A percentile compares a stretch with the other conserved stretches of the same genome.
Evolutionary conservation across 306 rosid species (phyloP).

Genomic region (Notholithocarpus densiflorus): DNA sequence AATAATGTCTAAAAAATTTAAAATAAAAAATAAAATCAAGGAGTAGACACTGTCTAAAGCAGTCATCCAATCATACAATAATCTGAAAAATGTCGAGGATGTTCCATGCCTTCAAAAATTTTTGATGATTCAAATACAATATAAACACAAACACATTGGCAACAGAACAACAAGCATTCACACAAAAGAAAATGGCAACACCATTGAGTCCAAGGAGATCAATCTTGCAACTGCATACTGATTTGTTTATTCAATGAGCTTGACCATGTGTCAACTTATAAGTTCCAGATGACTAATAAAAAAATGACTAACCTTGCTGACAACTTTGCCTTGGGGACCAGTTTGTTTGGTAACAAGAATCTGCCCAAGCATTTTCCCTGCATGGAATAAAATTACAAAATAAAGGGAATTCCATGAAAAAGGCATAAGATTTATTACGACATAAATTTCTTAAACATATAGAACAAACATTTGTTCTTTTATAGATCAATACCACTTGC

Average conservation of each 20-base stretch:
- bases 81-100: too few relatives aligned
- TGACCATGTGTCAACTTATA: neutral
- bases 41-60: too few relatives aligned
- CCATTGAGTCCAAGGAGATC: neutral
- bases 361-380: constrained; percentile 98
- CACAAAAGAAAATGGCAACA: neutral
- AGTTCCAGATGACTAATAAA: constrained; percentile 10
- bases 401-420: neutral
- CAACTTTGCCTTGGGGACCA: constrained; percentile 92
- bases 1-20: too few relatives aligned
- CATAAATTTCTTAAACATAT: neutral
- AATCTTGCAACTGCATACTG: neutral
- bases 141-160: neutral
- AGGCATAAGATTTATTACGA: neutral
- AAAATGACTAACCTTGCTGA: constrained; percentile 72
- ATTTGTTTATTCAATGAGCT: constrained; percentile 6
- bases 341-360: constrained; percentile 96
- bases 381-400: constrained; percentile 16
- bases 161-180: neutral
- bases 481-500: neutral
- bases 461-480: neutral
- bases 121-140: neutral
- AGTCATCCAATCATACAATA: too few relatives aligned
- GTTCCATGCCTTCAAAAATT: too few relatives aligned
- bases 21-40: too few relatives aligned